These are phyloP conservation scores for Neopestalotiopsis rosae DNA, from an alignment of 2,329 filamentous ascomycete species.

Conservation along the genomic window DNA sequence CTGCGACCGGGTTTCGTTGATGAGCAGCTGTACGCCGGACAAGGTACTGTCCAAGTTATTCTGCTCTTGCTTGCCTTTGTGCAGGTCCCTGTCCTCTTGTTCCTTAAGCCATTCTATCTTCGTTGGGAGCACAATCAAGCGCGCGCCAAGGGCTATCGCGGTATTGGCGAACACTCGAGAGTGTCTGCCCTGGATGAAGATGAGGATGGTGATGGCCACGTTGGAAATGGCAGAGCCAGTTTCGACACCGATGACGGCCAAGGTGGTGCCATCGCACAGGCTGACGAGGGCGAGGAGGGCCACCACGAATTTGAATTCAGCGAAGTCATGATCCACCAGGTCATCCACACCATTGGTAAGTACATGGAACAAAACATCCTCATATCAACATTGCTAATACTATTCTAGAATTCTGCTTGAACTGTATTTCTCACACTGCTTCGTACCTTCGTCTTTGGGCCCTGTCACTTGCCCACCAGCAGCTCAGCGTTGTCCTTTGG, in stretches of 20 bases:
- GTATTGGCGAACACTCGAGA: conserved; percentile 85
- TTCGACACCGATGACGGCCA: conserved; percentile 71
- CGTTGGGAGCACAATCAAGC: conserved; percentile 92
- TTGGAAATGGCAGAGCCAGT: conserved; percentile 68
- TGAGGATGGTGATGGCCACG: conserved; percentile 73
- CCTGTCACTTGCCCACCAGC: conserved; percentile 94
- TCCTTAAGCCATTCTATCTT: conserved; percentile 95
- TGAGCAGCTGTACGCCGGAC: conserved; percentile 78
- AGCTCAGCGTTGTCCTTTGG: conserved; percentile 96
- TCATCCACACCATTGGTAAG: conserved; percentile 97
- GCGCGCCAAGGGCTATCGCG: conserved; percentile 87
- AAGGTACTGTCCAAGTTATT: conserved; percentile 75
- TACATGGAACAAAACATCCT: conserved; percentile 21
- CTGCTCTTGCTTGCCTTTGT: conserved; percentile 81
- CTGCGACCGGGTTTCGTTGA: conserved; percentile 79
- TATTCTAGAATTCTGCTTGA: conserved; percentile 89
- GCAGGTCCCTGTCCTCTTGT: conserved; percentile 89
- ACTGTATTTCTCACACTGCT: conserved; percentile 98
- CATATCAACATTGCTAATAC: neutral
- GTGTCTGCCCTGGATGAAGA: conserved; percentile 85
- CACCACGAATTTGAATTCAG: conserved; percentile 98
- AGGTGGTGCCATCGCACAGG: conserved; percentile 52
- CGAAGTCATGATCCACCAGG: conserved; percentile 98
- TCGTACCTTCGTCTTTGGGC: conserved; percentile 99
- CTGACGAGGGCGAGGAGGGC: conserved; percentile 72